phyloP scores from a whole-genome alignment of 345 rosid genomes.

The Salix dunnii region DNA sequence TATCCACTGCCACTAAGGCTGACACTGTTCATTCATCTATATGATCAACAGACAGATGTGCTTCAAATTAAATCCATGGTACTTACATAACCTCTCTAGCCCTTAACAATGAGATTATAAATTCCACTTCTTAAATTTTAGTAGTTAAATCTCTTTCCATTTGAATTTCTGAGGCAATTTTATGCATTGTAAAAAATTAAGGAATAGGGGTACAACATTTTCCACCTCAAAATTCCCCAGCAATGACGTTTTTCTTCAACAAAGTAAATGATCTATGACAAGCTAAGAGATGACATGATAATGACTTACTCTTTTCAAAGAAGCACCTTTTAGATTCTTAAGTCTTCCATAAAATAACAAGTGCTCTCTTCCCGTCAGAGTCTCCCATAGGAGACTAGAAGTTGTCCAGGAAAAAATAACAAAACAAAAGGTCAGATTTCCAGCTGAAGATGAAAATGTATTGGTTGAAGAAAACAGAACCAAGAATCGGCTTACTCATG shows the following conservation, averaged over 20 bases:
- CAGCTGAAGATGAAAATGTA: neutral
- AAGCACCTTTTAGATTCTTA: slow-evolving; percentile 81
- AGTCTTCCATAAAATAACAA: slow-evolving; percentile 90
- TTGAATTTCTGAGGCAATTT: too few relatives aligned
- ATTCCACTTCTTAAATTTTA: too few relatives aligned
- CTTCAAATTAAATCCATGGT: too few relatives aligned
- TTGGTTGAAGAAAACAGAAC: slow-evolving; percentile 1
- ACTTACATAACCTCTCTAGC: too few relatives aligned
- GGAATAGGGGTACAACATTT: too few relatives aligned
- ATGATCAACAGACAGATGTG: too few relatives aligned
- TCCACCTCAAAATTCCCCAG: too few relatives aligned
- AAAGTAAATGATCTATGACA: neutral
- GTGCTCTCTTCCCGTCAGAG: slow-evolving; percentile 88
- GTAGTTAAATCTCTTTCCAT: too few relatives aligned
- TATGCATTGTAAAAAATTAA: too few relatives aligned
- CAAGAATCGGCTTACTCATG: slow-evolving; percentile 63
- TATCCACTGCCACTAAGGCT: neutral
- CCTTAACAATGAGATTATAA: too few relatives aligned
- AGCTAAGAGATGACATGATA: neutral
- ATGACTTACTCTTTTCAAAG: slow-evolving; percentile 49
- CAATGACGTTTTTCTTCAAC: too few relatives aligned
- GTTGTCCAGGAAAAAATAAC: slow-evolving; percentile 8
- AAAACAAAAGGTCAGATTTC: neutral
- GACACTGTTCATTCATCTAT: too few relatives aligned
- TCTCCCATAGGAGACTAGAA: slow-evolving; percentile 89